Conservation (phyloP, 805 yeast genomes). For the Suhomyces sp. region DNA sequence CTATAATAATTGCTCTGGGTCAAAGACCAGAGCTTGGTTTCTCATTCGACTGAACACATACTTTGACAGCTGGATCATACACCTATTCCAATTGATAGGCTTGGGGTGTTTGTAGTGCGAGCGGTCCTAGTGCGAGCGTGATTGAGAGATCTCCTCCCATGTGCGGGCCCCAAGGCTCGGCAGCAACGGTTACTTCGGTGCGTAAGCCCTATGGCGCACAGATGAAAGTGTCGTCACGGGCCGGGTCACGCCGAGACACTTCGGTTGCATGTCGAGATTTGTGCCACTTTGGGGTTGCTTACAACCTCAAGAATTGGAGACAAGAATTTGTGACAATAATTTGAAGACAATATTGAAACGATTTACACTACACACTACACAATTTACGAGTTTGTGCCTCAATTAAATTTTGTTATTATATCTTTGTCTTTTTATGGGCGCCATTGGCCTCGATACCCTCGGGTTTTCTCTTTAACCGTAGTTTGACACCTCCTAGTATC, state of each 20-base stretch:
- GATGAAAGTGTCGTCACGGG: neutral
- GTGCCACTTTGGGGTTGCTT: conserved; percentile 1
- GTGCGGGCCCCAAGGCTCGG: neutral
- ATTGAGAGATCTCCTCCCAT: neutral
- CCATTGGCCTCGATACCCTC: conserved; percentile 1
- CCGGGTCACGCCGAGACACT: neutral
- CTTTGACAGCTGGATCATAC: neutral
- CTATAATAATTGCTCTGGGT: conserved; percentile 2
- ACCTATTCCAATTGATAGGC: neutral
- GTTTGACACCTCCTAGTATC: conserved; percentile 39
- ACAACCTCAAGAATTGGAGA: neutral
- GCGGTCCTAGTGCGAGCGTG: neutral
- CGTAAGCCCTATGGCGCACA: neutral
- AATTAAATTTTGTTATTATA: no score
- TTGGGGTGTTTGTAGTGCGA: neutral
- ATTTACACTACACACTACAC: neutral
- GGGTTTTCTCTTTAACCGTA: conserved; percentile 17
- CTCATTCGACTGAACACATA: neutral
- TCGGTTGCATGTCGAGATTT: neutral
- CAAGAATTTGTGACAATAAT: neutral
- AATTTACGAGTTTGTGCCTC: neutral
- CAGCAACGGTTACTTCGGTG: neutral
- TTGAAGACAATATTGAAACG: neutral
- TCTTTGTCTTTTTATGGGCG: conserved; percentile 3
- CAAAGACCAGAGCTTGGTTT: neutral